These are phyloP conservation scores for Pseudonectria buxi DNA, from an alignment of 2,329 filamentous ascomycete species.

Conservation along the genomic window DNA sequence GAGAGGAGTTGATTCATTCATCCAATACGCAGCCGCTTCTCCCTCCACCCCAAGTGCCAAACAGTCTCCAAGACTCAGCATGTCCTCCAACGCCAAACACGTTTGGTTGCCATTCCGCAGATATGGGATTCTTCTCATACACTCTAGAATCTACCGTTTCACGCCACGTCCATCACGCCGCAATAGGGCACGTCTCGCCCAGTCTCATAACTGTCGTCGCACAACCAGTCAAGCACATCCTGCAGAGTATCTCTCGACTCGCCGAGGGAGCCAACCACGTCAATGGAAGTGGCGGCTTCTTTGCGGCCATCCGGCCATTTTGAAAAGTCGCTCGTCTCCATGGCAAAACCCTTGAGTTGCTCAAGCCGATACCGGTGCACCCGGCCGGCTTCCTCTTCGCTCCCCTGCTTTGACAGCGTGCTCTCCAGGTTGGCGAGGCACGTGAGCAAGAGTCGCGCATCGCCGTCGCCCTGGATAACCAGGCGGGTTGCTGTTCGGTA, in stretches of 20 bases:
- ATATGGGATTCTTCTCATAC: too few species aligned
- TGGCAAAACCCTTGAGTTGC: constrained; percentile 24
- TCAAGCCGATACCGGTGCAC: constrained; percentile 23
- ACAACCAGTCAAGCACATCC: not conserved
- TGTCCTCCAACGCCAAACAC: too few species aligned
- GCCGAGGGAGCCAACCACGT: not conserved
- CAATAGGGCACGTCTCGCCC: not conserved
- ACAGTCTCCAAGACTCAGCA: too few species aligned
- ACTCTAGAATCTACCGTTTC: too few species aligned
- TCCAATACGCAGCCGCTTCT: too few species aligned
- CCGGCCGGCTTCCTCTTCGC: constrained; percentile 19
- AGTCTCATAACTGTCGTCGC: not conserved
- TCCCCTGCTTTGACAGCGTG: constrained; percentile 17
- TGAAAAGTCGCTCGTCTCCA: constrained; percentile 20
- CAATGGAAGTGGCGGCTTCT: constrained; percentile 1
- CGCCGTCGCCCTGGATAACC: constrained; percentile 20
- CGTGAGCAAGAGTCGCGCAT: constrained; percentile 26
- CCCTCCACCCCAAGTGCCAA: too few species aligned
- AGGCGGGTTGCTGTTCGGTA: constrained; percentile 25
- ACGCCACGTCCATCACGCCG: too few species aligned
- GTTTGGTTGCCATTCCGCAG: too few species aligned
- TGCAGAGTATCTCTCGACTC: not conserved
- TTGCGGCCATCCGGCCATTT: not conserved
- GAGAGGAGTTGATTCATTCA: too few species aligned
- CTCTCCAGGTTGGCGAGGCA: constrained; percentile 29